Conservation (phyloP, 257 asterid genomes). For the Mitragyna speciosa region DNA sequence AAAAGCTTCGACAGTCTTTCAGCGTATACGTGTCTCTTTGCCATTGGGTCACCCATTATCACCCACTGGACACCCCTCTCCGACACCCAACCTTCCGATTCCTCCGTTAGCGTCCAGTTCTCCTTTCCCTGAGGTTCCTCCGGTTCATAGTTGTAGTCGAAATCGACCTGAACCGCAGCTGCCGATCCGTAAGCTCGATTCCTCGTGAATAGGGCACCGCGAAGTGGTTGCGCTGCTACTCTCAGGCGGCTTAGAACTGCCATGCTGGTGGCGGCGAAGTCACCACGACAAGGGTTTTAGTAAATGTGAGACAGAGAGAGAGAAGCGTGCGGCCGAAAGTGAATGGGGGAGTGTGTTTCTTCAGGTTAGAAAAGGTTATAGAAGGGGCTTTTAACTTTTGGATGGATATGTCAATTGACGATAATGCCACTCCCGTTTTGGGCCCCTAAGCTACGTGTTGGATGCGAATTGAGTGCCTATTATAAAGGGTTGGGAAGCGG, state of each 20-base stretch:
- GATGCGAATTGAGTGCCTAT: background rate
- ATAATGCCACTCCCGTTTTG: slow-evolving; percentile 3
- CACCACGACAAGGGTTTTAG: slow-evolving; percentile 17
- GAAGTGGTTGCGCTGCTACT: slow-evolving; percentile 40
- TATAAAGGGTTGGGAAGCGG: background rate
- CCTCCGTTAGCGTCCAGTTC: slow-evolving; percentile 28
- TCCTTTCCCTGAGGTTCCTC: slow-evolving; percentile 25
- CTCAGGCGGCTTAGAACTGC: slow-evolving; percentile 57
- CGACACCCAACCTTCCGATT: slow-evolving; percentile 54
- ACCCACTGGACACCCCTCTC: slow-evolving; percentile 89
- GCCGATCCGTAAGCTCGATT: slow-evolving; percentile 61
- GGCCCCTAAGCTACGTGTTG: background rate
- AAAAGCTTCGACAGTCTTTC: slow-evolving; percentile 74
- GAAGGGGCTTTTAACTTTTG: background rate
- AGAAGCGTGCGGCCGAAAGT: slow-evolving; percentile 19
- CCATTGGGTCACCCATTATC: slow-evolving; percentile 86
- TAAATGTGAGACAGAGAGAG: slow-evolving; percentile 2
- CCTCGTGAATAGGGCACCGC: slow-evolving; percentile 4
- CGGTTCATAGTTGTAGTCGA: slow-evolving; percentile 33
- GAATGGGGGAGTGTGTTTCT: slow-evolving; percentile 9
- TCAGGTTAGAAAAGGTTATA: too few species aligned
- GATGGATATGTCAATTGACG: background rate
- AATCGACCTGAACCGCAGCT: slow-evolving; percentile 68
- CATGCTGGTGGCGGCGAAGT: slow-evolving; percentile 38
- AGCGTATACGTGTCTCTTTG: slow-evolving; percentile 73